These are phyloP conservation scores for Actinomortierella ambigua DNA, from an alignment of 371 early-diverging fungal species.

Conservation along the genomic window DNA sequence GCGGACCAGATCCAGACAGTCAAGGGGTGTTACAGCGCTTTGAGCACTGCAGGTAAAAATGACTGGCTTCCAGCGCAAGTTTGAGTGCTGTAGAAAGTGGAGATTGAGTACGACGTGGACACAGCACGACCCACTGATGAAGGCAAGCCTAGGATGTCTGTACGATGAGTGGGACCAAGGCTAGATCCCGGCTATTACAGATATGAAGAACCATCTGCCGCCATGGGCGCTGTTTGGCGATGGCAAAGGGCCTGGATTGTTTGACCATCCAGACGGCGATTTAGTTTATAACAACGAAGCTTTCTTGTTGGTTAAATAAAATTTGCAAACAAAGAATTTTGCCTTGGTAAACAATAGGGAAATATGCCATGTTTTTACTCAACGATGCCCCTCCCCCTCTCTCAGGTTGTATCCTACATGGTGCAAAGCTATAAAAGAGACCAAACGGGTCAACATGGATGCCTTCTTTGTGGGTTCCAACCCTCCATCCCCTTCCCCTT, in stretches of 20 bases:
- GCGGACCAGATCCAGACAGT: constrained; percentile 32
- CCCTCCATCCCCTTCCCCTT: too few species aligned
- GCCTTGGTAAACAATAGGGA: too few species aligned
- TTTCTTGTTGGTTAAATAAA: too few species aligned
- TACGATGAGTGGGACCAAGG: constrained; percentile 57
- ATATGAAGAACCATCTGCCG: constrained; percentile 32
- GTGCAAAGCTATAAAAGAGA: too few species aligned
- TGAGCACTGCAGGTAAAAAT: constrained; percentile 17
- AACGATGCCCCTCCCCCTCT: too few species aligned
- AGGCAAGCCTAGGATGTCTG: constrained; percentile 48
- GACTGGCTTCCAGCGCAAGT: constrained; percentile 46
- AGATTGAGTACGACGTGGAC: constrained; percentile 48
- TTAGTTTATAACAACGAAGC: constrained; percentile 14
- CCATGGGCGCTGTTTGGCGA: constrained; percentile 42
- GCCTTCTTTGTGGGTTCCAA: too few species aligned
- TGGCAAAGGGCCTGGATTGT: constrained; percentile 40
- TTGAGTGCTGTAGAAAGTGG: constrained; percentile 38
- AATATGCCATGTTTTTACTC: too few species aligned
- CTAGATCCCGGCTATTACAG: constrained; percentile 51
- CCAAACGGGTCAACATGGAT: too few species aligned
- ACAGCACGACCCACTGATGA: constrained; percentile 16
- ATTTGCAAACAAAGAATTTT: too few species aligned
- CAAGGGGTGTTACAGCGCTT: constrained; percentile 23
- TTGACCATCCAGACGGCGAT: constrained; percentile 35
- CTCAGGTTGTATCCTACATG: too few species aligned